A percentile compares a stretch with the other conserved stretches of the same genome.
Conservation (phyloP, 352 stramenopile species). For the Phytophthora chlamydospora region DNA sequence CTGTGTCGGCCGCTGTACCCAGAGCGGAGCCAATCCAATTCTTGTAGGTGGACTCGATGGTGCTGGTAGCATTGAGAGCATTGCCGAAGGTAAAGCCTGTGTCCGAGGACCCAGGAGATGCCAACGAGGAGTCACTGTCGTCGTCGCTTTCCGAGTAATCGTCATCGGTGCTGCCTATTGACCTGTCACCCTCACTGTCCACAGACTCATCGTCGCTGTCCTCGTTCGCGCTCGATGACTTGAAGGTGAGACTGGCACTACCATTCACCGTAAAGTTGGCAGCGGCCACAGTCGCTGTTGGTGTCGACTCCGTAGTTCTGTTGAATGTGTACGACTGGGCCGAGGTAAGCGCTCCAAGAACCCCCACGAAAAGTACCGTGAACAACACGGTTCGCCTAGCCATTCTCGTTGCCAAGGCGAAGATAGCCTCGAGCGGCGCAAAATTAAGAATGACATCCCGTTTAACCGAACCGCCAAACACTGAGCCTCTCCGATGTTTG, state of each 20-base stretch:
- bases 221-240: conserved; percentile 5
- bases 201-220: conserved; percentile 28
- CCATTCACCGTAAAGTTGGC: conserved; percentile 19
- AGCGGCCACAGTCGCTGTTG: conserved; percentile 17
- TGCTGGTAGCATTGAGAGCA: neutral
- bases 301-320: conserved; percentile 15
- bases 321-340: conserved; percentile 36
- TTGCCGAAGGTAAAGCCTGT: neutral
- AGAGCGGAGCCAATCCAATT: conserved; percentile 18
- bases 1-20: conserved; percentile 11
- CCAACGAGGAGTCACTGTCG: no score
- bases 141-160: no score
- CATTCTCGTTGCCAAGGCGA: conserved; percentile 20
- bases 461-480: conserved; percentile 26
- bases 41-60: conserved; percentile 10
- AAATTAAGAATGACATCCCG: conserved; percentile 32
- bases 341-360: conserved; percentile 4
- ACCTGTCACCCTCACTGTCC: conserved; percentile 17
- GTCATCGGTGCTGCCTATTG: neutral
- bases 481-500: neutral
- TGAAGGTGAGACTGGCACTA: conserved; percentile 3
- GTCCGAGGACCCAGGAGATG: no score
- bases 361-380: conserved; percentile 12
- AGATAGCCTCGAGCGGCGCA: conserved; percentile 1
- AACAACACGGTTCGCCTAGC: conserved; percentile 13